Base-by-base conservation (phyloP, 2,329 filamentous ascomycete genomes). In the Aspergillus cejpii region DNA sequence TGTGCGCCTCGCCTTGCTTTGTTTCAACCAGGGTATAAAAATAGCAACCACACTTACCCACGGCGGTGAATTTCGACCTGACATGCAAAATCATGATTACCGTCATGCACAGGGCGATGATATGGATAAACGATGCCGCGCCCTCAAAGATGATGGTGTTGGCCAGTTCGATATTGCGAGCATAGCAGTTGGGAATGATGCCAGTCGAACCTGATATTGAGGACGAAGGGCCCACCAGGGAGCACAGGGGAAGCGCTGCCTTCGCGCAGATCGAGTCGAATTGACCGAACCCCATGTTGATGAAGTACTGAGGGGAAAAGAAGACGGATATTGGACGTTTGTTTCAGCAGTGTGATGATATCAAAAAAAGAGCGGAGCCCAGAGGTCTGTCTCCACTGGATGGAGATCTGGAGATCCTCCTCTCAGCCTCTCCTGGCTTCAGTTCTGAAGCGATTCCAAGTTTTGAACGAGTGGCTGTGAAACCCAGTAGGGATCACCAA, bases 101-200 rank as follows among this genome's bases (percentile, higher is more conserved):
- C 3, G 89, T 94, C 91, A 98, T 96, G 57, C 83, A 74, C 48
- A 98, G 74, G 11, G 91, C 87, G 45, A 85, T 73, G 55, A 98
- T 97, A 69, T 98, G 92, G 72, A 92, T 87, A 62, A 91, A 89
- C 50, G 87, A 87, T 17, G 89, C 83, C 21, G 90, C 92, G 62
- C 84, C 87, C 71, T 97, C 83, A 66, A 98, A 98, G 62, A 98
- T 98, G 72, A 97, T 91, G 31, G 92, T 98, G 72, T 98, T 98
- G 56, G 90, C 92, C 55, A 97, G 71, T 69, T 96, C 90, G 67
- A 98, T 91, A 60, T 92, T 94, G 48, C 92, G 83, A 48, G 92
- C 87, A 72, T 91, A 97, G 75, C 92, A 98, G 62, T 83, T 80
- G 45, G 92, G 82, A 66, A 95, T 84, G 54, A 96, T 92, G 56